phyloP scores from a whole-genome alignment of 495 filamentous ascomycete genomes.

The Sordaria brevicollis region DNA sequence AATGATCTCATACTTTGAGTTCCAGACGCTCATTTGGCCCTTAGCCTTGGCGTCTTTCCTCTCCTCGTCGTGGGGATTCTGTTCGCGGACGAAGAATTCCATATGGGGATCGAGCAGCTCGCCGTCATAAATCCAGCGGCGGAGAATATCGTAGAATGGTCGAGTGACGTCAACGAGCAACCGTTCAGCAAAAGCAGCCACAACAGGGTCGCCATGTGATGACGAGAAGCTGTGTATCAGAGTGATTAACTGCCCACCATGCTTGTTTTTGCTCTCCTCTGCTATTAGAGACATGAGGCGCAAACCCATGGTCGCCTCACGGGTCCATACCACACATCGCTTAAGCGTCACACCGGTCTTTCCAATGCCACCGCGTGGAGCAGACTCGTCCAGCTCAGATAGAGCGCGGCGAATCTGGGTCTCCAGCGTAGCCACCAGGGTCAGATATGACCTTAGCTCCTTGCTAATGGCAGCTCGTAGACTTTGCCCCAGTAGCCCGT shows the following conservation, averaged over 20 bases:
- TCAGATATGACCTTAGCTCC: conserved; percentile 82
- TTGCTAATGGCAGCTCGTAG: conserved; percentile 78
- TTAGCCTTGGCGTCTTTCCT: conserved; percentile 47
- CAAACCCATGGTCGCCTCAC: conserved; percentile 93
- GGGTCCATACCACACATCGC: conserved; percentile 92
- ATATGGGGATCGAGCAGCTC: conserved; percentile 91
- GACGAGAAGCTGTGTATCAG: conserved; percentile 88
- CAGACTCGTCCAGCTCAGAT: conserved; percentile 52
- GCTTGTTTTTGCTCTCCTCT: conserved; percentile 75
- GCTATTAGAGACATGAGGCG: conserved; percentile 90
- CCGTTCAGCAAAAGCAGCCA: conserved; percentile 87
- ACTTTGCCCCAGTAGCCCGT: conserved; percentile 77
- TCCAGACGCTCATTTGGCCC: conserved; percentile 86
- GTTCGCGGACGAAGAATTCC: conserved; percentile 92
- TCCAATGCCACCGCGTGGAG: conserved; percentile 55
- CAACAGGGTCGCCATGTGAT: conserved; percentile 91
- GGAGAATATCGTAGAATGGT: conserved; percentile 93
- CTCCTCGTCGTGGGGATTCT: conserved; percentile 31
- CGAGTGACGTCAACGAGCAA: conserved; percentile 84
- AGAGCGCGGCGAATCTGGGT: conserved; percentile 82
- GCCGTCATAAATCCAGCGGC: conserved; percentile 96
- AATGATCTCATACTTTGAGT: conserved; percentile 88
- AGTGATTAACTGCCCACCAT: conserved; percentile 88
- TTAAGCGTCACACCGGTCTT: conserved; percentile 94
- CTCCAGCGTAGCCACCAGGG: conserved; percentile 87